phyloP scores from a whole-genome alignment of 352 stramenopile species.

The Plasmopara muralis region DNA sequence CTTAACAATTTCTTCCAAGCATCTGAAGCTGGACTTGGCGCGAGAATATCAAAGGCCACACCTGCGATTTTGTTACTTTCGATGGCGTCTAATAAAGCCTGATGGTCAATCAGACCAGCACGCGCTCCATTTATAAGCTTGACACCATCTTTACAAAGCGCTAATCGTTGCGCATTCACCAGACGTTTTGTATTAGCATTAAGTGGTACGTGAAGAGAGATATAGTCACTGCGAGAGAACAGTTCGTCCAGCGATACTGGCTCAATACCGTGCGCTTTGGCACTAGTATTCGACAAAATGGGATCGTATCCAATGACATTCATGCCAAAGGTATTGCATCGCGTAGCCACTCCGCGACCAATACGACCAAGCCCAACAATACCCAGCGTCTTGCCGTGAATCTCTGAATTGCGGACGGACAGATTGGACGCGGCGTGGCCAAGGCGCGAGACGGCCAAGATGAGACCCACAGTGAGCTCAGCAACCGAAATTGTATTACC shows the following conservation, averaged over 20 bases:
- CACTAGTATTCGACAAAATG: slow-evolving; percentile 84
- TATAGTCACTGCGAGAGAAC: slow-evolving; percentile 91
- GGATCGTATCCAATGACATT: slow-evolving; percentile 91
- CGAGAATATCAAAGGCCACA: slow-evolving; percentile 70
- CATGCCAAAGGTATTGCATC: slow-evolving; percentile 92
- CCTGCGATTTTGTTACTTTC: slow-evolving; percentile 71
- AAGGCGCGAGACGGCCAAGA: slow-evolving; percentile 67
- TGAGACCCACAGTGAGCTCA: slow-evolving; percentile 90
- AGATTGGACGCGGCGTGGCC: slow-evolving; percentile 3
- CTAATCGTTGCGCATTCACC: slow-evolving; percentile 74
- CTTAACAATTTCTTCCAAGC: slow-evolving; percentile 74
- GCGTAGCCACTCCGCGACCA: slow-evolving; percentile 88
- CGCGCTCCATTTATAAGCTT: slow-evolving; percentile 93
- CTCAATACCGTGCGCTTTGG: slow-evolving; percentile 74
- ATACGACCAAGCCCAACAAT: slow-evolving; percentile 94
- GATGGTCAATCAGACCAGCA: slow-evolving; percentile 90
- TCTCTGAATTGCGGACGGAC: slow-evolving; percentile 47
- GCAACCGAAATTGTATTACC: slow-evolving; percentile 94
- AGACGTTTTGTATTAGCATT: slow-evolving; percentile 92
- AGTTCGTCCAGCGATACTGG: slow-evolving; percentile 81
- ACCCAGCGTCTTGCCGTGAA: slow-evolving; percentile 49
- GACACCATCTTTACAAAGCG: slow-evolving; percentile 88
- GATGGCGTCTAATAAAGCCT: slow-evolving; percentile 84
- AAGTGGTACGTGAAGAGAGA: slow-evolving; percentile 94
- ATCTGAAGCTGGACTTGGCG: slow-evolving; percentile 35